Evolutionary conservation across 208 protist genomes (phyloP), one percentile per base, ranked within the genome.

Genomic region (Wallacemonas sp.): DNA sequence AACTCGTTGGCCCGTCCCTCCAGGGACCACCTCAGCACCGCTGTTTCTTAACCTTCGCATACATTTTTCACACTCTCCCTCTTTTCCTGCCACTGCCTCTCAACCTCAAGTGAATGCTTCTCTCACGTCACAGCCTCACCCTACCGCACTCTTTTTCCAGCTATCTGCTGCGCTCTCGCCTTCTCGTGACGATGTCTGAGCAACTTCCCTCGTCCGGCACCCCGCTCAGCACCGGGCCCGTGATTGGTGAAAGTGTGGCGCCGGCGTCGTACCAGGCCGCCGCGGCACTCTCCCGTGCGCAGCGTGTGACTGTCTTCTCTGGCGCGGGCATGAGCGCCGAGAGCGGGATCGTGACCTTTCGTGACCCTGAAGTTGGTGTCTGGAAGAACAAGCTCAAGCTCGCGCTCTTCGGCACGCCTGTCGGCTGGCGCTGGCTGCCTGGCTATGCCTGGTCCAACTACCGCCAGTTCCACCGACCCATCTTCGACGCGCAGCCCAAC

Each of bases 241-340:
- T 41, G 36, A 14, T 14, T 41, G 14, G 36, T 41, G 14, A 41
- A 14, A 55, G n/a, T 30, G 23, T 12, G 4, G 21, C 47, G 26
- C 24, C 17, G 4, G 21, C 23, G 23, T 27, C 47, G 24, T n/a
- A 26, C 47, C 3, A 41, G 14, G 52, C 52, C 3, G 71, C 64
- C 1, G 34, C 12, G 0, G 71, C 71, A 9, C 71, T 76, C 32
- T 9, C 71, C 39, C 8, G 23, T 14, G 71, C 71, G 8, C 19
- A 44, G 6, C 63, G 71, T 17, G 46, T 76, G 46, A 43, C 62
- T 29, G 63, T 78, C 17, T 87, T 83, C 65, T 69, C 54, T n/a
- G 80, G 80, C 1, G 80, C 80, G 23, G 80, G 80, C 5, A 76
- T 83, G 54, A 69, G 58, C 54, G 73, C 74, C 12, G 80, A 87